Evolutionary conservation across 768 basidiomycete genomes (phyloP).

Genomic region (Leccinum boreale): DNA sequence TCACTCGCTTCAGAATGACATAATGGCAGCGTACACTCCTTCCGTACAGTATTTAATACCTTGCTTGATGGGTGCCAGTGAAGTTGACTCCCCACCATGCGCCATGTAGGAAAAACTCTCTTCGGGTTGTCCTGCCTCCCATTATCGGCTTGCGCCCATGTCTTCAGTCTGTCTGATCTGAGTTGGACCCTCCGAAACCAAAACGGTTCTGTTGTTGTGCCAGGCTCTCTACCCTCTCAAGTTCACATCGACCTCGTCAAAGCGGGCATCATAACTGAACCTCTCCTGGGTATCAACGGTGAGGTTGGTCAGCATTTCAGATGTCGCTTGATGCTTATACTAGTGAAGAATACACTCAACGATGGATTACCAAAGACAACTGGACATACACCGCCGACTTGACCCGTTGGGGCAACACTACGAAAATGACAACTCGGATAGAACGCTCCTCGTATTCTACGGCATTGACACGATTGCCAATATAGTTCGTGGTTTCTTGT

Average conservation of each 20-base stretch:
- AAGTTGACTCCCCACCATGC: too few species aligned
- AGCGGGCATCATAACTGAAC: slow-evolving; percentile 52
- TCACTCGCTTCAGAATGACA: too few species aligned
- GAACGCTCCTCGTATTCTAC: slow-evolving; percentile 49
- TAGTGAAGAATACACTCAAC: slow-evolving; percentile 45
- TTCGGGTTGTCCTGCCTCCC: slow-evolving; percentile 6
- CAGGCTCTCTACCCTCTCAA: slow-evolving; percentile 50
- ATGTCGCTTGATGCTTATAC: neutral
- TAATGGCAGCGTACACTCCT: too few species aligned
- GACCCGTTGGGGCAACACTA: slow-evolving; percentile 35
- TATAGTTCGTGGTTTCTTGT: slow-evolving; percentile 36
- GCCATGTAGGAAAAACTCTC: neutral
- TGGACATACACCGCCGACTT: slow-evolving; percentile 60
- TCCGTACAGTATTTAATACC: too few species aligned
- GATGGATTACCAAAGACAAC: slow-evolving; percentile 54
- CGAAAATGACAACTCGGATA: slow-evolving; percentile 19
- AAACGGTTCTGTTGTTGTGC: slow-evolving; percentile 52
- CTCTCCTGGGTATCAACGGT: slow-evolving; percentile 54
- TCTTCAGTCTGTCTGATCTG: slow-evolving; percentile 44
- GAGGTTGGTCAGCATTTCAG: neutral
- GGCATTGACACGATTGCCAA: slow-evolving; percentile 58
- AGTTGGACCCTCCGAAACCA: slow-evolving; percentile 52
- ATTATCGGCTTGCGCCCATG: slow-evolving; percentile 16
- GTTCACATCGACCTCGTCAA: slow-evolving; percentile 50
- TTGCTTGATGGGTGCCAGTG: too few species aligned